Percentiles rank a stretch among this genome's conserved stretches.
Conservation (phyloP, 345 rosid species). For the Gynandropsis gynandra region DNA sequence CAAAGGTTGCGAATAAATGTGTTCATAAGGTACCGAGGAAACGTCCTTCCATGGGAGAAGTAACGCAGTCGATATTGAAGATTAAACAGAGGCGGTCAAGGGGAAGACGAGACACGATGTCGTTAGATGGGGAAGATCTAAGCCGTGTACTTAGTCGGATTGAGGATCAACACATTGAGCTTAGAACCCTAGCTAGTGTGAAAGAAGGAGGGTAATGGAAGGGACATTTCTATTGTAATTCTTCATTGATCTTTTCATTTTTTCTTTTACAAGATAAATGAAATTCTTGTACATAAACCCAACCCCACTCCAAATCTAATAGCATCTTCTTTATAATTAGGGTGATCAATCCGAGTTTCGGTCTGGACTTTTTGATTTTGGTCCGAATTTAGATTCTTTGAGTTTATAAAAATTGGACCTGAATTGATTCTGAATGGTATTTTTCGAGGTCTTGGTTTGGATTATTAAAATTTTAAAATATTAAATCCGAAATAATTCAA, state of each 20-base stretch:
- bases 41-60: constrained; percentile 75
- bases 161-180: constrained; percentile 61
- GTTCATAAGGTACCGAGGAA: constrained; percentile 65
- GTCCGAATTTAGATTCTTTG: no score
- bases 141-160: constrained; percentile 47
- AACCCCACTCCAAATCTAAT: no score
- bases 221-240: constrained; percentile 12
- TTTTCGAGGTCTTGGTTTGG: no score
- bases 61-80: constrained; percentile 66
- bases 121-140: constrained; percentile 34
- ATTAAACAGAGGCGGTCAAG: constrained; percentile 47
- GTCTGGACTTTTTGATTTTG: no score
- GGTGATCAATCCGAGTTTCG: no score
- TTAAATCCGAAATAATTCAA: no score
- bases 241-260: no score
- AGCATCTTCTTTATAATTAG: no score
- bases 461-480: no score
- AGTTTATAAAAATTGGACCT: no score
- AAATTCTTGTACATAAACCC: constrained; percentile 16
- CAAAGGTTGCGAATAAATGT: constrained; percentile 60
- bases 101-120: constrained; percentile 30
- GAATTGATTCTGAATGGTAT: no score
- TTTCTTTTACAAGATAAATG: background rate
- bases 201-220: constrained; percentile 34
- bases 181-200: constrained; percentile 42